Evolutionary conservation across 139 green algal genomes (phyloP).

Genomic region (Dunaliella sp.): DNA sequence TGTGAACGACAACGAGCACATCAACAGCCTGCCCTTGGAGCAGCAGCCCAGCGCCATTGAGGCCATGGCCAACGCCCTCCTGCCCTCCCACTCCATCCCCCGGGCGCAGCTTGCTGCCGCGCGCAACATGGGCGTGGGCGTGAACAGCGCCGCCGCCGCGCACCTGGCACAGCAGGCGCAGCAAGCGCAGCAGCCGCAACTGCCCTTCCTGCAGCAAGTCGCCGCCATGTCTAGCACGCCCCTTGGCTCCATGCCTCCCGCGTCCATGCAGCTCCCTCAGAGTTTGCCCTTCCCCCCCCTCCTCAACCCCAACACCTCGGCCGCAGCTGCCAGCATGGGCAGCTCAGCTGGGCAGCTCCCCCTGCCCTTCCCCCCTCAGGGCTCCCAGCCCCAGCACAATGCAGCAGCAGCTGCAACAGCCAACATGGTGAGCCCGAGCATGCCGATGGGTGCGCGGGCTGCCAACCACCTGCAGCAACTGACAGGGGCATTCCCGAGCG

Average conservation of each 20-base stretch:
- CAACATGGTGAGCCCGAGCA: not conserved
- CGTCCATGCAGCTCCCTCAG: not conserved
- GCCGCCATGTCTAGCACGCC: not conserved
- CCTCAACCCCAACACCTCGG: not conserved
- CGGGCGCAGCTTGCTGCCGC: not conserved
- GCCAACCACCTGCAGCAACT: not conserved
- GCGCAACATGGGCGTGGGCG: not conserved
- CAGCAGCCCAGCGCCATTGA: not conserved
- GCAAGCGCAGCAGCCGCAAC: constrained; percentile 11
- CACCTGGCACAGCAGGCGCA: constrained; percentile 11
- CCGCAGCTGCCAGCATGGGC: not conserved
- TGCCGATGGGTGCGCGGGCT: not conserved
- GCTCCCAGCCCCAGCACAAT: not conserved
- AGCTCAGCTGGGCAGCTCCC: not conserved
- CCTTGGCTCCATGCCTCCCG: not conserved
- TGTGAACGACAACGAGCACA: not conserved
- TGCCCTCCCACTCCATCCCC: not conserved
- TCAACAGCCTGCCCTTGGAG: not conserved
- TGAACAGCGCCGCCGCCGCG: too few relatives aligned
- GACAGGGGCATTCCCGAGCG: not conserved
- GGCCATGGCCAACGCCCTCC: not conserved
- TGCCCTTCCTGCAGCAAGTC: not conserved
- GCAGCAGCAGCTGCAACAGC: not conserved
- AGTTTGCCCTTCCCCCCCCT: not conserved
- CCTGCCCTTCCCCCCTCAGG: not conserved